Base-by-base conservation (phyloP, 1,284 basidiomycete genomes). In the Ustilago curta region DNA sequence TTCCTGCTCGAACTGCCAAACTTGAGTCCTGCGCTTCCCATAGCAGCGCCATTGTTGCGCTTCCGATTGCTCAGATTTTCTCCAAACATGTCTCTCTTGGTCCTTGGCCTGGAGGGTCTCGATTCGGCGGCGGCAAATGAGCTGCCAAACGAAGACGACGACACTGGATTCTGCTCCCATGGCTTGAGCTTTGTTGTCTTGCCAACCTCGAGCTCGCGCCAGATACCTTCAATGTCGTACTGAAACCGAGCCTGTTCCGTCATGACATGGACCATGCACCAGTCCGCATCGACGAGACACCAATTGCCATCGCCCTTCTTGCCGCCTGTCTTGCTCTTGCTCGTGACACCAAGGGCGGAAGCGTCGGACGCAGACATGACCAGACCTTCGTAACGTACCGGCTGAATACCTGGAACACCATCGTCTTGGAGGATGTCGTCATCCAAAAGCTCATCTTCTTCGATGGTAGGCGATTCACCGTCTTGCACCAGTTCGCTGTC, bases 191-290 rank as follows among this genome's bases (percentile, higher is more conserved):
- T 56, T 2, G 51, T 37, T 0, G 44, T 21, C 14, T 44, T 56
- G 4, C 65, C 69, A 2, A 55, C 69, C 45, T 76, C 69, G 23
- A 71, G 56, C 47, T 77, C 68, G 19, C 75, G 66, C 78, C 79
- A 80, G 42, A 80, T 64, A 37, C 79, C 79, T 51, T 82, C 81
- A 14, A 83, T 68, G 47, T 82, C 80, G 58, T 80, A 83, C 14
- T 69, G 77, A 43, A 62, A 78, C 9, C 83, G 60, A 21, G 79
- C 79, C 14, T 77, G 69, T 45, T 67, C 65, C 16, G 79, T 82
- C 80, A 84, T 82, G 42, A 84, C 83, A 50, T 84, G 83, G 14
- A 84, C 82, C 47, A 82, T 76, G 60, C 81, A 83, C 83, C 83
- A 84, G n/a, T 76, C 81, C 1, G 82, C 82, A 67, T 84, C 82